Conservation (phyloP, 257 asterid species). For the Solanum ossicruentum region DNA sequence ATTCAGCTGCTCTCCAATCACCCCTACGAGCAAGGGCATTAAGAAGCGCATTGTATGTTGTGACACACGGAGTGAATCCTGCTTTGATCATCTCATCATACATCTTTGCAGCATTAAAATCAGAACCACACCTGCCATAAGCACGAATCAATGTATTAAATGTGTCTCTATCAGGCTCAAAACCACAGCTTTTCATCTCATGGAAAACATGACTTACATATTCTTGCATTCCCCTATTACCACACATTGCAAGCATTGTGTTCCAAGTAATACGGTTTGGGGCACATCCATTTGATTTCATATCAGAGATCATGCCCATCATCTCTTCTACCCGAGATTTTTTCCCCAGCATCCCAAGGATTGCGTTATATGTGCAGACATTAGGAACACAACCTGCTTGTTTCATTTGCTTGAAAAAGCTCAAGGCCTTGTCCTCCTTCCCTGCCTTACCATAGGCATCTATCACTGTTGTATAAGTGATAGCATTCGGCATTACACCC, state of each 20-base stretch:
- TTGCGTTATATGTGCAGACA: slow-evolving; percentile 77
- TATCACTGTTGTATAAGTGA: slow-evolving; percentile 82
- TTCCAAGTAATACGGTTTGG: slow-evolving; percentile 95
- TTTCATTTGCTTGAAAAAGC: slow-evolving; percentile 64
- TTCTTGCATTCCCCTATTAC: slow-evolving; percentile 70
- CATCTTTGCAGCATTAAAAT: slow-evolving; percentile 57
- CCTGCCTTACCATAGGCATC: slow-evolving; percentile 96
- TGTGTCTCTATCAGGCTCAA: slow-evolving; percentile 85
- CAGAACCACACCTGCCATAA: slow-evolving; percentile 78
- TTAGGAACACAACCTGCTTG: slow-evolving; percentile 88
- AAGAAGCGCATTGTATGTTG: slow-evolving; percentile 79
- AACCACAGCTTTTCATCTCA: slow-evolving; percentile 86
- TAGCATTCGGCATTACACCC: slow-evolving; percentile 76
- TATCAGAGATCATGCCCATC: slow-evolving; percentile 64
- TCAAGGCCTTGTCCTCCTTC: slow-evolving; percentile 59
- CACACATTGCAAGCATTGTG: slow-evolving; percentile 79
- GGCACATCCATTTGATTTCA: slow-evolving; percentile 71
- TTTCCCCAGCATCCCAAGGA: slow-evolving; percentile 88
- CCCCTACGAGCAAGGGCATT: slow-evolving; percentile 82
- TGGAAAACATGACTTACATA: slow-evolving; percentile 56
- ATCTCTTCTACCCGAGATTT: slow-evolving; percentile 70
- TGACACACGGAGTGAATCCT: slow-evolving; percentile 70
- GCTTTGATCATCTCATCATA: slow-evolving; percentile 72
- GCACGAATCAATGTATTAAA: slow-evolving; percentile 83
- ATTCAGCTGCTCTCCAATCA: slow-evolving; percentile 71